phyloP scores from a whole-genome alignment of 768 basidiomycete genomes.

The Podaxis rugospora region DNA sequence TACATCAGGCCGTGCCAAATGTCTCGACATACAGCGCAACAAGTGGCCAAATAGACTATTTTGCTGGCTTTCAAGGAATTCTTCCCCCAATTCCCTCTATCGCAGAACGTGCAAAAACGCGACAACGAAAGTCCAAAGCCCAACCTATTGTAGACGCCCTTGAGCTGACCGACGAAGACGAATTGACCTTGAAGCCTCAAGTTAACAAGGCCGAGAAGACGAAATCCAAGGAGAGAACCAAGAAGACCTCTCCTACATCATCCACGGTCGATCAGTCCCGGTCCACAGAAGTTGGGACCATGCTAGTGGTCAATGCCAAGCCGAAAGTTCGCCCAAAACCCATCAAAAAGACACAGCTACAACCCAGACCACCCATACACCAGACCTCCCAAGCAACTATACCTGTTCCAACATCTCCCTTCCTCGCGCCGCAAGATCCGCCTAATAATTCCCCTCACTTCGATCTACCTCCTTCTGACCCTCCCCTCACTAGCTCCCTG shows the following conservation, averaged over 20 bases:
- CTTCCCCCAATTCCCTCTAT: slow-evolving; percentile 27
- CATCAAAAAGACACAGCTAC: slow-evolving; percentile 15
- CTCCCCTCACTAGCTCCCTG: slow-evolving; percentile 16
- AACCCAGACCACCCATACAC: slow-evolving; percentile 2
- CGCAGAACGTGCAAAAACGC: slow-evolving; percentile 58
- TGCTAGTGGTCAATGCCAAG: slow-evolving; percentile 3
- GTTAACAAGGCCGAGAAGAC: slow-evolving; percentile 2
- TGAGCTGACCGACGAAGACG: slow-evolving; percentile 18
- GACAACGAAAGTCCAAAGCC: slow-evolving; percentile 27
- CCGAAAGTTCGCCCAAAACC: slow-evolving; percentile 9
- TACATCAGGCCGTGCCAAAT: neutral
- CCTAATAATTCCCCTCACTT: slow-evolving; percentile 25
- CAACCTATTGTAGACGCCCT: slow-evolving; percentile 2
- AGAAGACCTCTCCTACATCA: neutral
- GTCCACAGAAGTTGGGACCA: neutral
- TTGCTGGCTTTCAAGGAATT: slow-evolving; percentile 9
- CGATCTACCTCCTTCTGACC: slow-evolving; percentile 28
- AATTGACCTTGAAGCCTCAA: slow-evolving; percentile 5
- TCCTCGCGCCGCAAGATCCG: slow-evolving; percentile 15
- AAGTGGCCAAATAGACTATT: slow-evolving; percentile 7
- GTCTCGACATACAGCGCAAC: neutral
- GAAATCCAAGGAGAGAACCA: slow-evolving; percentile 18
- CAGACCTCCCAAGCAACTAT: slow-evolving; percentile 7
- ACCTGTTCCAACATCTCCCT: slow-evolving; percentile 16
- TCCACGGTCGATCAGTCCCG: neutral